Percentiles rank a stretch among this genome's conserved stretches.
Conservation (phyloP, 2,329 filamentous ascomycete genomes). For the Biscogniauxia sp. region DNA sequence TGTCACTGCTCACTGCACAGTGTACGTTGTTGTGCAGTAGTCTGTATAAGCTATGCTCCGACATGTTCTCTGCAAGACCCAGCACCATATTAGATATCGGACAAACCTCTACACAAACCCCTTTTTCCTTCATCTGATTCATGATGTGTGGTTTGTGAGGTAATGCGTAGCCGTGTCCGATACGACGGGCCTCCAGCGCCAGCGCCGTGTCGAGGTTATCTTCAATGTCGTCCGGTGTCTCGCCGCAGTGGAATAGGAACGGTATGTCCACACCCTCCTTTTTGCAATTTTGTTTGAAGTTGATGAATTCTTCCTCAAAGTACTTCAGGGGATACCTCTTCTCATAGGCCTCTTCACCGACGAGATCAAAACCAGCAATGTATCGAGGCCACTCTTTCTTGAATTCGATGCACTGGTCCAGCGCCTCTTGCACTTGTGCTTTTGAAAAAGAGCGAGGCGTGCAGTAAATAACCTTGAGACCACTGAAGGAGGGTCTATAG, state of each 20-base stretch:
- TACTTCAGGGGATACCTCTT: constrained; percentile 51
- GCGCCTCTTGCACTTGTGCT: constrained; percentile 42
- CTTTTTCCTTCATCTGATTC: constrained; percentile 59
- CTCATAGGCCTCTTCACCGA: constrained; percentile 52
- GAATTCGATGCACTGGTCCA: constrained; percentile 53
- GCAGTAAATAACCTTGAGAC: constrained; percentile 61
- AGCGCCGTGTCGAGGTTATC: constrained; percentile 69
- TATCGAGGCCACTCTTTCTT: constrained; percentile 49
- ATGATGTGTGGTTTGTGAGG: constrained; percentile 66
- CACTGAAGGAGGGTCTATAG: constrained; percentile 44
- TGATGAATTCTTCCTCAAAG: constrained; percentile 47
- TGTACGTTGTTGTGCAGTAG: constrained; percentile 70
- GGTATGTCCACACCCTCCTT: constrained; percentile 55
- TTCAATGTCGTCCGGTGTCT: constrained; percentile 67
- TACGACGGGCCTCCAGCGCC: constrained; percentile 63
- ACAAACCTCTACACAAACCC: constrained; percentile 71
- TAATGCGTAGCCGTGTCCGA: constrained; percentile 72
- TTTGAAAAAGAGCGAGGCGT: constrained; percentile 54
- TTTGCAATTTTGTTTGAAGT: constrained; percentile 47
- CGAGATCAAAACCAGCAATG: constrained; percentile 60
- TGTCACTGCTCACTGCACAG: constrained; percentile 73
- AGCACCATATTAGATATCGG: constrained; percentile 76
- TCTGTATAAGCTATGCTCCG: constrained; percentile 65
- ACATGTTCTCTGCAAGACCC: constrained; percentile 63
- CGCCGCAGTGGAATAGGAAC: constrained; percentile 74